Conservation (phyloP, 2,329 filamentous ascomycete species). For the Xylariaceae sp. region DNA sequence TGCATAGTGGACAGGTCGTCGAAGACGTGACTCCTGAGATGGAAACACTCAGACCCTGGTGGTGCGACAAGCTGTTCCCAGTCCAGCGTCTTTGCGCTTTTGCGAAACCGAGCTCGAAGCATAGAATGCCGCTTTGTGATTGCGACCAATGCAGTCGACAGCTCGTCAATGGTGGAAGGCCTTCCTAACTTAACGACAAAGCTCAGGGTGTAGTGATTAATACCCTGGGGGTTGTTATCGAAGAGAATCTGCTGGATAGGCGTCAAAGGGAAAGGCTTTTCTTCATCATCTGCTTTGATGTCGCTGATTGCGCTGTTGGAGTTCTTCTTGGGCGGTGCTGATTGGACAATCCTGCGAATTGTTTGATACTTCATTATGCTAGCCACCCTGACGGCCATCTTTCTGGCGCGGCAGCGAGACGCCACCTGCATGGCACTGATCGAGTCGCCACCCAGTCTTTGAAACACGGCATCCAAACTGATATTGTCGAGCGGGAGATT, state of each 20-base stretch:
- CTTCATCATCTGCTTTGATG: background rate
- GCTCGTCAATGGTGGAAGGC: background rate
- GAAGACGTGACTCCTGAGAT: background rate
- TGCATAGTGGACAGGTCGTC: background rate
- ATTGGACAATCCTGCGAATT: conserved; percentile 5
- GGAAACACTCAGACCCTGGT: background rate
- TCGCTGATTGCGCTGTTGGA: too few relatives aligned
- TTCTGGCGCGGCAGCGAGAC: background rate
- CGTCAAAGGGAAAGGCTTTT: background rate
- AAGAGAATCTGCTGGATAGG: conserved; percentile 5
- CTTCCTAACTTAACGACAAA: conserved; percentile 1
- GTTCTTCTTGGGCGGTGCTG: background rate
- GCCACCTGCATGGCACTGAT: background rate
- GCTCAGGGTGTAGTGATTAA: conserved; percentile 2
- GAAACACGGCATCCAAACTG: background rate
- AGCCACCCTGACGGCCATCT: background rate
- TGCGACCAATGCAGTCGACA: background rate
- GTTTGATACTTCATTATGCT: background rate
- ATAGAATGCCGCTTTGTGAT: background rate
- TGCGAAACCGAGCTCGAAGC: conserved; percentile 1
- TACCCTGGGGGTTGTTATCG: background rate
- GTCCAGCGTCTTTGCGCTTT: background rate
- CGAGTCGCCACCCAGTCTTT: background rate
- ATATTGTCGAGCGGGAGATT: background rate
- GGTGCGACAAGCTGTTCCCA: conserved; percentile 6